Base-by-base conservation (phyloP, 169 alveolate genomes). In the Cryptosporidium viatorum region DNA sequence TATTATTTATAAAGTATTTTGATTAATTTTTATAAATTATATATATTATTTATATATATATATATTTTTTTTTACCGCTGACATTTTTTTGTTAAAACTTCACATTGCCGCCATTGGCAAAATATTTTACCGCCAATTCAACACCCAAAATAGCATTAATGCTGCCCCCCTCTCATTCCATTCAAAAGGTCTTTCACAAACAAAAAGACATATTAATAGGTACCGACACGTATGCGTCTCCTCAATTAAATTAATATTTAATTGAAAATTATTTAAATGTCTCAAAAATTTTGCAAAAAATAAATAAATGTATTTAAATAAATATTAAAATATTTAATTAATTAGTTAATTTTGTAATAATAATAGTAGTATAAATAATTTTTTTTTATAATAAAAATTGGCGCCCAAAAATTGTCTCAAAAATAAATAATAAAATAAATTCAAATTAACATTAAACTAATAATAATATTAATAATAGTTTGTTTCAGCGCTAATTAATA, bases 321-420 rank as follows among this genome's bases (percentile, higher is more conserved):
- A 41, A 7, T 41, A 41, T 8, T 41, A 8, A 37, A 37, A 9
- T 9, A 9, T 41, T 41, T 41, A 41, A 9, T 39, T 12, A 45
- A 45, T 48, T 48, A 48, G 8, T 48, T 14, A 14, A 48, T 48
- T 45, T 3, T 48, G 21, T 48, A 14, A 2, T 14, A 14, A 4
- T 48, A 48, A 14, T 16, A 43, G 16, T 10, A 9, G n/a, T 48
- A 48, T 48, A 48, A 7, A 48, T 14, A 48, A 48, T 14, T 14
- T 12, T 48, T 48, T 48, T 7, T 14, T 48, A 48, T 9, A 41
- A 41, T 8, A 41, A 48, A 14, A 10, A 2, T 14, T 48, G 55
- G 55, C 55, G 55, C 55, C 21, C 55, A 48, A 48, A 48, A 48
- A 48, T 48, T 48, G 55, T 48, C 55, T 48, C 55, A 48, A 45